A percentile compares a stretch with the other conserved stretches of the same genome.
phyloP scores from a whole-genome alignment of 1,284 basidiomycete genomes.

The Pholiota adiposa region DNA sequence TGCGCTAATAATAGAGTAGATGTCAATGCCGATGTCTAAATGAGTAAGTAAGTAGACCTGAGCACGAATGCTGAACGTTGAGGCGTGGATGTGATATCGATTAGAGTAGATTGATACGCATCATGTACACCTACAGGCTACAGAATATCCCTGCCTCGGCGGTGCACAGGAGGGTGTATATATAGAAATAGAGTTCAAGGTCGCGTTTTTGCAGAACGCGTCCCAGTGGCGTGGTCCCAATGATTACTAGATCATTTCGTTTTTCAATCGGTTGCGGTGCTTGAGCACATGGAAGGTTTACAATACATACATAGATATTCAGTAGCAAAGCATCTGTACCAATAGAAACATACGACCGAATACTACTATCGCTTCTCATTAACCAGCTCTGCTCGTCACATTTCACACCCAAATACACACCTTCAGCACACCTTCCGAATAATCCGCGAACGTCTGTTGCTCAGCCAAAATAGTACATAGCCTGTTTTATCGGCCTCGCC shows the following conservation, averaged over 20 bases:
- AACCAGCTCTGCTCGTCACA: neutral
- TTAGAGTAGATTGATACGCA: neutral
- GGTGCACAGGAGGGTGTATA: neutral
- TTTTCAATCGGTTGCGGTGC: neutral
- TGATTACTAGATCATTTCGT: neutral
- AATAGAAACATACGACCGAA: no score
- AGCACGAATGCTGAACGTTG: neutral
- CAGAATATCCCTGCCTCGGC: neutral
- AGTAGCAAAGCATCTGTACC: neutral
- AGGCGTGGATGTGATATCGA: neutral
- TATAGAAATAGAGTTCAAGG: neutral
- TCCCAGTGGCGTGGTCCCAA: neutral
- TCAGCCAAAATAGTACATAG: neutral
- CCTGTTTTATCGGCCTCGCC: neutral
- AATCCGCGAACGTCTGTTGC: neutral
- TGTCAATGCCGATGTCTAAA: neutral
- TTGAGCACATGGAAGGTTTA: neutral
- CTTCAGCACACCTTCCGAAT: neutral
- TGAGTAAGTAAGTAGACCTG: neutral
- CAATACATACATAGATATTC: no score
- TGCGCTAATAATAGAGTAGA: neutral
- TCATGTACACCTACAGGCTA: neutral
- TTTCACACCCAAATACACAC: neutral
- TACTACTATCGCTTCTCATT: neutral
- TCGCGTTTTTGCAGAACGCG: neutral